A percentile compares a stretch with the other conserved stretches of the same genome.
phyloP scores from a whole-genome alignment of 2,329 filamentous ascomycete species.

The Coniella vitis region DNA sequence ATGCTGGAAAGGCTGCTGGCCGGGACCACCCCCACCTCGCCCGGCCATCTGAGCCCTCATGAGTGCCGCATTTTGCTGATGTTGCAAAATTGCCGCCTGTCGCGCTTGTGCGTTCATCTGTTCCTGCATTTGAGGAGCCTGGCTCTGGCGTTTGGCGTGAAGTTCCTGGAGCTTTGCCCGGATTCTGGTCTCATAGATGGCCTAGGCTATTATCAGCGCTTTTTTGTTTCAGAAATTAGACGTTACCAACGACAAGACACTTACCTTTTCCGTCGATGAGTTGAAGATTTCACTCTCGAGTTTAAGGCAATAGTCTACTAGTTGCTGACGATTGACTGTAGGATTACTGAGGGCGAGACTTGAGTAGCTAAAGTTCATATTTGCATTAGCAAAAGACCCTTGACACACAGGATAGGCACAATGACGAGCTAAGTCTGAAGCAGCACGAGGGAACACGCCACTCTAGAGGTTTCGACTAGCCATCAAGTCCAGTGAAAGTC shows the following conservation, averaged over 20 bases:
- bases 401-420: background rate
- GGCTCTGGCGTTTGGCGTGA: conserved; percentile 42
- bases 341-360: conserved; percentile 41
- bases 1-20: conserved; percentile 49
- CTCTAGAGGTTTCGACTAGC: too few species aligned
- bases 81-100: conserved; percentile 13
- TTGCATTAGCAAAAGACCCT: background rate
- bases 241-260: conserved; percentile 11
- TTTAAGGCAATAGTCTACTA: conserved; percentile 34
- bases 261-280: conserved; percentile 42
- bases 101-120: conserved; percentile 31
- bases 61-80: conserved; percentile 29
- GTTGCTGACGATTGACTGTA: conserved; percentile 28
- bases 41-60: conserved; percentile 45
- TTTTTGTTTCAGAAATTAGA: background rate
- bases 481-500: too few species aligned
- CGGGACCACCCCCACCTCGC: conserved; percentile 40
- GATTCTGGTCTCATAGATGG: conserved; percentile 44
- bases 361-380: conserved; percentile 35
- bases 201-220: conserved; percentile 29
- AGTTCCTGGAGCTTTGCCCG: conserved; percentile 40
- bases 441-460: too few species aligned
- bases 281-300: conserved; percentile 43
- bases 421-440: too few species aligned
- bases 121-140: conserved; percentile 42